Conservation (phyloP, 2,329 filamentous ascomycete genomes). For the Ceratocystis ficicola region DNA sequence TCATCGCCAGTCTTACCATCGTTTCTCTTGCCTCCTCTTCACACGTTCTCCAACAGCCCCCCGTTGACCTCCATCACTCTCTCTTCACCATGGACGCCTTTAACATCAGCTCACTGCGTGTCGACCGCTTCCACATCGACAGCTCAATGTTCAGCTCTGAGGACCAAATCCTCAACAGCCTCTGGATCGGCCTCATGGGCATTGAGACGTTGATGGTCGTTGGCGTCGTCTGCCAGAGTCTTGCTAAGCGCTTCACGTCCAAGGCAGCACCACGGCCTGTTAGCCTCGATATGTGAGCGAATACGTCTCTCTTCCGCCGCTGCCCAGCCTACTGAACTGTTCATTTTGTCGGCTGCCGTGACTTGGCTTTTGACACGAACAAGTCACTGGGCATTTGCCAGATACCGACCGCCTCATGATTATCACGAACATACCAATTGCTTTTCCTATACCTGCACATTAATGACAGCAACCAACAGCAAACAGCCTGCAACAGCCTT, state of each 20-base stretch:
- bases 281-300: neutral
- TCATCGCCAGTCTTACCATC: neutral
- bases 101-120: conserved; percentile 11
- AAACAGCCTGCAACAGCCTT: neutral
- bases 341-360: neutral
- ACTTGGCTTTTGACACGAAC: neutral
- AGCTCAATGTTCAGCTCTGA: conserved; percentile 28
- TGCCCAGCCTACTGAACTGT: neutral
- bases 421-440: conserved; percentile 2
- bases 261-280: conserved; percentile 24
- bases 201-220: conserved; percentile 37
- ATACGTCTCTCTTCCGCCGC: conserved; percentile 19
- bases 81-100: conserved; percentile 12
- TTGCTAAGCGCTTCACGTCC: conserved; percentile 23
- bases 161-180: conserved; percentile 34
- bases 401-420: neutral
- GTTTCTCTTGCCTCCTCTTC: neutral
- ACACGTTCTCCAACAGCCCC: neutral
- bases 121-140: conserved; percentile 17
- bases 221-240: conserved; percentile 29
- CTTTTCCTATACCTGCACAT: neutral
- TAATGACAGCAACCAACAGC: neutral
- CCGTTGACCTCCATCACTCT: neutral
- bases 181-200: conserved; percentile 38
- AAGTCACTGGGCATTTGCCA: neutral